phyloP scores from a whole-genome alignment of 1,284 basidiomycete species.

The Meripilus lineatus region DNA sequence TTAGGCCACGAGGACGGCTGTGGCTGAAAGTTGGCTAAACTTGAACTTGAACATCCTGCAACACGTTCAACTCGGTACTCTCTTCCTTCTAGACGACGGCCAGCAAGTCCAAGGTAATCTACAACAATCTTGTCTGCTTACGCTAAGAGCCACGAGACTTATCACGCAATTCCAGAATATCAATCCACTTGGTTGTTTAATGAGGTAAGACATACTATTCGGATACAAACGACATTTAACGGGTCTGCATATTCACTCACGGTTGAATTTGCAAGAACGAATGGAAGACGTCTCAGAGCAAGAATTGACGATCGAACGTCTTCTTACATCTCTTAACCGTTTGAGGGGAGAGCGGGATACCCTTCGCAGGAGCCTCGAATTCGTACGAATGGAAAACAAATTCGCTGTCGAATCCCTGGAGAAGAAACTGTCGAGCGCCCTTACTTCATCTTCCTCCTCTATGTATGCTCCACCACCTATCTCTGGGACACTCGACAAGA shows the following conservation, averaged over 20 bases:
- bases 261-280: conserved; percentile 1
- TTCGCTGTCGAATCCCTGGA: conserved; percentile 63
- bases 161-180: too few relatives aligned
- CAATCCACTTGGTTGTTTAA: too few relatives aligned
- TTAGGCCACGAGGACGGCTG: too few relatives aligned
- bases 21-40: too few relatives aligned
- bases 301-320: conserved; percentile 38
- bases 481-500: neutral
- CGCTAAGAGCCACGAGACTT: too few relatives aligned
- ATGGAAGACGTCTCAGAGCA: neutral
- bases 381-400: conserved; percentile 65
- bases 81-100: too few relatives aligned
- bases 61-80: too few relatives aligned
- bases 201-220: too few relatives aligned
- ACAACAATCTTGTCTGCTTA: too few relatives aligned
- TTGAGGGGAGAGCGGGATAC: conserved; percentile 68
- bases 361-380: conserved; percentile 63
- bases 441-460: conserved; percentile 13
- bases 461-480: neutral
- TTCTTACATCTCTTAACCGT: conserved; percentile 59
- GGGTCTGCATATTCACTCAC: conserved; percentile 3
- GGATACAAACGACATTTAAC: too few relatives aligned
- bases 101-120: too few relatives aligned
- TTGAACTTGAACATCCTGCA: too few relatives aligned
- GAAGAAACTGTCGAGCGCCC: conserved; percentile 34